phyloP scores from a whole-genome alignment of 2,329 filamentous ascomycete genomes.

The Penicillium sp. region DNA sequence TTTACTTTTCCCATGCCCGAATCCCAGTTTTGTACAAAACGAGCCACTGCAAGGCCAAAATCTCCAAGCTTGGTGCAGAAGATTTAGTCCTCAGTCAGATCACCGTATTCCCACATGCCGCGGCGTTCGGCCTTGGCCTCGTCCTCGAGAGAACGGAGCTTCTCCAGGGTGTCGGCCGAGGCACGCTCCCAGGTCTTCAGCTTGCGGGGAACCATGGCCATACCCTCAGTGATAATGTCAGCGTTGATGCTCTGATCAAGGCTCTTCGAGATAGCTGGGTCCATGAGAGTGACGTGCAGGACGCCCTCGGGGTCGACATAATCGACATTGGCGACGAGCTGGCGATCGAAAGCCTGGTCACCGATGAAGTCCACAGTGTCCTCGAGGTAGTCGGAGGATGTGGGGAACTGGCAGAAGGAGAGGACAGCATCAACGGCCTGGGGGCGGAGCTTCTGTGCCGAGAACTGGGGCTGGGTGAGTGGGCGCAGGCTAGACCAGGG shows the following conservation, averaged over 20 bases:
- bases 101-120: slow-evolving; percentile 98
- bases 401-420: slow-evolving; percentile 86
- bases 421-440: slow-evolving; percentile 87
- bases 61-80: slow-evolving; percentile 6
- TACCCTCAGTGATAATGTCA: slow-evolving; percentile 77
- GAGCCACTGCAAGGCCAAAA: neutral
- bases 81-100: slow-evolving; percentile 80
- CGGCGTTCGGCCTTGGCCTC: slow-evolving; percentile 76
- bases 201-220: slow-evolving; percentile 90
- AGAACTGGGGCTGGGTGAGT: slow-evolving; percentile 78
- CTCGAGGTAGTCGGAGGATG: slow-evolving; percentile 74
- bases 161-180: slow-evolving; percentile 69
- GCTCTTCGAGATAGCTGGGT: slow-evolving; percentile 64
- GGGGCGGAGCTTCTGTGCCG: slow-evolving; percentile 74
- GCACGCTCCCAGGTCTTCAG: slow-evolving; percentile 87
- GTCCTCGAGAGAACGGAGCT: slow-evolving; percentile 71
- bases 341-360: slow-evolving; percentile 71
- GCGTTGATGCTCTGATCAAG: slow-evolving; percentile 83
- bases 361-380: slow-evolving; percentile 77
- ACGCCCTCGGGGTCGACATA: slow-evolving; percentile 77
- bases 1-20: slow-evolving; percentile 4
- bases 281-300: slow-evolving; percentile 84
- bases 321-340: slow-evolving; percentile 89
- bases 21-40: slow-evolving; percentile 22
- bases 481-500: slow-evolving; percentile 82